A percentile compares a stretch with the other conserved stretches of the same genome.
phyloP scores from a whole-genome alignment of 768 basidiomycete species.

The Boletus bicolor region DNA sequence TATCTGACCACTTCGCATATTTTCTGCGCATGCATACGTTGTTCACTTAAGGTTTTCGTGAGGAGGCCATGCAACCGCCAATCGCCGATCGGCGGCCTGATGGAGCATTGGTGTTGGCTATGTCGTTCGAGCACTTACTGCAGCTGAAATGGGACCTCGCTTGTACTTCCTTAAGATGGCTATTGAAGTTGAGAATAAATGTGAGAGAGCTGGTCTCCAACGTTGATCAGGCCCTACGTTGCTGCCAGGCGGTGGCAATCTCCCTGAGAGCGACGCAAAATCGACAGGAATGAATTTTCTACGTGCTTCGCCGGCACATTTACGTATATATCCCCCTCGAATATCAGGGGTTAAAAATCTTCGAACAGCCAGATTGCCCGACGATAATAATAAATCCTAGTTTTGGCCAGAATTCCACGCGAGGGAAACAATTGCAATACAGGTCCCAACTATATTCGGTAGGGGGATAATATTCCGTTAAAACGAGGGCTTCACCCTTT shows the following conservation, averaged over 20 bases:
- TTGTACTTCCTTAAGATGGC: neutral
- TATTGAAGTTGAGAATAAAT: neutral
- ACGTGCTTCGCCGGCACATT: conserved; percentile 33
- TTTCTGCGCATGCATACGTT: conserved; percentile 5
- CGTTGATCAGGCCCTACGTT: conserved; percentile 14
- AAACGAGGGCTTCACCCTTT: conserved; percentile 67
- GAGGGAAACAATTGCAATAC: conserved; percentile 62
- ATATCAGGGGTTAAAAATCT: conserved; percentile 55
- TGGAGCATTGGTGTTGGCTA: conserved; percentile 1
- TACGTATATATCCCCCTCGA: conserved; percentile 60
- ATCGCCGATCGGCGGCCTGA: conserved; percentile 28
- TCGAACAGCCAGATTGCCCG: conserved; percentile 47
- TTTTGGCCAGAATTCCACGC: conserved; percentile 60
- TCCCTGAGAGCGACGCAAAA: conserved; percentile 23
- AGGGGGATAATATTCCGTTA: conserved; percentile 67
- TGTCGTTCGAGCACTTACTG: conserved; percentile 3
- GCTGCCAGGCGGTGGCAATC: conserved; percentile 21
- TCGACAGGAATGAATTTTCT: conserved; percentile 36
- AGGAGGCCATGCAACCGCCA: conserved; percentile 29
- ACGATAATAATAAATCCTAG: conserved; percentile 57
- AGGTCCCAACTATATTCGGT: conserved; percentile 68
- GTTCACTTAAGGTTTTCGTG: conserved; percentile 13
- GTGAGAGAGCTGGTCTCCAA: neutral
- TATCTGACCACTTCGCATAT: conserved; percentile 1
- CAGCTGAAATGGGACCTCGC: neutral